phyloP scores from a whole-genome alignment of 768 basidiomycete genomes.

The Mycena haematopus region DNA sequence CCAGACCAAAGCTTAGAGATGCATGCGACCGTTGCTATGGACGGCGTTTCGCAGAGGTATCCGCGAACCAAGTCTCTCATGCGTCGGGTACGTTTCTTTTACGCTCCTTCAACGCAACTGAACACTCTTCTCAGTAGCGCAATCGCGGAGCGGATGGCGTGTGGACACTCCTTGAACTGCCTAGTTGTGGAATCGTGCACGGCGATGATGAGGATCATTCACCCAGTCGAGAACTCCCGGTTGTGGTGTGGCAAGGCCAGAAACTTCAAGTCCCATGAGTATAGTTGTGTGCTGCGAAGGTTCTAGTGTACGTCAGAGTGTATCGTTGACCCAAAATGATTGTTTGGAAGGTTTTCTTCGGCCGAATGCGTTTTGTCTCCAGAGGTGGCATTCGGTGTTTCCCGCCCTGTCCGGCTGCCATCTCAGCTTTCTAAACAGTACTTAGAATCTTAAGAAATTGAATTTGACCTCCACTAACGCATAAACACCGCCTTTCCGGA shows the following conservation, averaged over 20 bases:
- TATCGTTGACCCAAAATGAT: neutral
- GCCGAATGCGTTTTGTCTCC: no score
- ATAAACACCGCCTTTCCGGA: constrained; percentile 57
- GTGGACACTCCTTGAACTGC: constrained; percentile 25
- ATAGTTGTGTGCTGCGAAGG: constrained; percentile 18
- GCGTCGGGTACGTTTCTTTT: constrained; percentile 19
- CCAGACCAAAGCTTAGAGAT: constrained; percentile 10
- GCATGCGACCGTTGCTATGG: neutral
- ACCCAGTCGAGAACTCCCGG: constrained; percentile 12
- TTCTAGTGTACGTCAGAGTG: constrained; percentile 18
- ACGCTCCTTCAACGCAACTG: neutral
- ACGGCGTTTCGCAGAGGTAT: constrained; percentile 18
- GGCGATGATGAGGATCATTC: neutral
- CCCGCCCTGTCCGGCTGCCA: no score
- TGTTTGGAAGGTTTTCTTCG: no score
- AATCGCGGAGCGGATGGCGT: constrained; percentile 9
- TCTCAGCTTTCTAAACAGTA: no score
- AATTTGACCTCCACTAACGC: neutral
- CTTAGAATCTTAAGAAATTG: no score
- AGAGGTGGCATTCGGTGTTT: no score
- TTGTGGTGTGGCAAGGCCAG: constrained; percentile 21
- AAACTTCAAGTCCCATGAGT: constrained; percentile 4
- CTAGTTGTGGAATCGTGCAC: constrained; percentile 27
- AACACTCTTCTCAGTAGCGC: constrained; percentile 25
- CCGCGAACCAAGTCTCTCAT: constrained; percentile 14